Base-by-base conservation (phyloP, 2,329 filamentous ascomycete genomes). In the Sporothrix sp. region DNA sequence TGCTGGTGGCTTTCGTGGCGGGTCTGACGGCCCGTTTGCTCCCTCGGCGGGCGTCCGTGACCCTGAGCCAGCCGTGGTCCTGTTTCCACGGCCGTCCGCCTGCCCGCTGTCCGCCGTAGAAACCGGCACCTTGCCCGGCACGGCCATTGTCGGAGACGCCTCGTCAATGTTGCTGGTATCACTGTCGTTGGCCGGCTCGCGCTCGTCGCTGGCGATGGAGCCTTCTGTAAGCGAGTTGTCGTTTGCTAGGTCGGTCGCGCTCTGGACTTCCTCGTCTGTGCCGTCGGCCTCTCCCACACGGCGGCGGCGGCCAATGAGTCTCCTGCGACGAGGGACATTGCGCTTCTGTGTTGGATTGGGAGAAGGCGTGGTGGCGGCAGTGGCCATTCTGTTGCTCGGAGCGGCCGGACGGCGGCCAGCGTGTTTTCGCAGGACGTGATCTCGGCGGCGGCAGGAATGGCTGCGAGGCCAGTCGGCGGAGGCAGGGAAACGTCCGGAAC, bases 151-250 rank as follows among this genome's bases (percentile, higher is more conserved):
- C 25, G 78, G 75, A 13, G 74, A 78, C 20, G 70, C 63, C 56
- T 79, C 76, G 48, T 79, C 75, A 58, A 79, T 70, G 59, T 79
- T 78, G 66, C 76, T 81, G n/a, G 76, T 78, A 58, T 84, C 80
- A 63, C 80, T 82, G 54, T 79, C 78, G 58, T 79, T 71, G 59
- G 69, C 75, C 49, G 68, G 69, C 57, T 79, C 77, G 59, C 79
- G 71, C 52, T 83, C 81, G 54, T 84, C 81, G 62, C 74, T 81
- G 53, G 70, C 69, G 58, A 79, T 66, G 52, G 81, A 84, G 57
- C 76, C 80, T 53, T 84, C 81, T 56, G 76, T 81, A 58, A 81
- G 65, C 47, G 81, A 84, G 63, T 84, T 81, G 58, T 84, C 80
- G 58, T 83, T 79, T 35, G 77, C 52, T 28, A 58, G 63, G 44